These are phyloP conservation scores for Nicotiana noctiflora DNA, from an alignment of 257 asterid species.

Conservation along the genomic window DNA sequence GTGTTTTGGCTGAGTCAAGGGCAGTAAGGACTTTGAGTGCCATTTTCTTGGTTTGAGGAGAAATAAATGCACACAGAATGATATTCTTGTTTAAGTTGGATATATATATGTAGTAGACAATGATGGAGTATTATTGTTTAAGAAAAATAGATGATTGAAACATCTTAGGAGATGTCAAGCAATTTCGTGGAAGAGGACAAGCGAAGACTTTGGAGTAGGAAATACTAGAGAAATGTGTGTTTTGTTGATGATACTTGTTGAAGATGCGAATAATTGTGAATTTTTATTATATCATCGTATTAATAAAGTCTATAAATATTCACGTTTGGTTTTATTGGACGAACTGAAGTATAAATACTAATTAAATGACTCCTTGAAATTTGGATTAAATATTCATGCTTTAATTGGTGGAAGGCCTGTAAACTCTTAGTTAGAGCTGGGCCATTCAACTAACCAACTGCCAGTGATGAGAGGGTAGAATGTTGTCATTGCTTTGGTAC, in stretches of 20 bases:
- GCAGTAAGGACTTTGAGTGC: conserved; percentile 44
- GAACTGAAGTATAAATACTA: background rate
- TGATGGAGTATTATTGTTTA: background rate
- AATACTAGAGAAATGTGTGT: background rate
- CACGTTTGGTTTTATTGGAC: background rate
- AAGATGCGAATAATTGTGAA: conserved; percentile 1
- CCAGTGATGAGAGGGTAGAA: background rate
- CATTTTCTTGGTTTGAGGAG: conserved; percentile 16
- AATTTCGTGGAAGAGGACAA: conserved; percentile 4
- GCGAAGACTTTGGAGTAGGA: background rate
- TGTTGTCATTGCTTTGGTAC: background rate
- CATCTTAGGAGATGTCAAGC: background rate
- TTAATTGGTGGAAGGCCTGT: background rate
- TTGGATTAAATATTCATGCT: background rate
- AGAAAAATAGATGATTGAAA: background rate
- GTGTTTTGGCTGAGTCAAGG: conserved; percentile 49
- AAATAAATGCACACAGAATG: background rate
- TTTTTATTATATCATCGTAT: background rate
- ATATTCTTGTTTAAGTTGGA: background rate
- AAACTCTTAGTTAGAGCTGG: background rate
- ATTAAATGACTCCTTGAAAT: background rate
- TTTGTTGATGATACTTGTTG: background rate
- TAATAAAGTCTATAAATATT: background rate
- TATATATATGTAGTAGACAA: background rate
- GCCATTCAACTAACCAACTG: background rate